phyloP scores from a whole-genome alignment of 2,329 filamentous ascomycete genomes.

The Monosporascus sp. region DNA sequence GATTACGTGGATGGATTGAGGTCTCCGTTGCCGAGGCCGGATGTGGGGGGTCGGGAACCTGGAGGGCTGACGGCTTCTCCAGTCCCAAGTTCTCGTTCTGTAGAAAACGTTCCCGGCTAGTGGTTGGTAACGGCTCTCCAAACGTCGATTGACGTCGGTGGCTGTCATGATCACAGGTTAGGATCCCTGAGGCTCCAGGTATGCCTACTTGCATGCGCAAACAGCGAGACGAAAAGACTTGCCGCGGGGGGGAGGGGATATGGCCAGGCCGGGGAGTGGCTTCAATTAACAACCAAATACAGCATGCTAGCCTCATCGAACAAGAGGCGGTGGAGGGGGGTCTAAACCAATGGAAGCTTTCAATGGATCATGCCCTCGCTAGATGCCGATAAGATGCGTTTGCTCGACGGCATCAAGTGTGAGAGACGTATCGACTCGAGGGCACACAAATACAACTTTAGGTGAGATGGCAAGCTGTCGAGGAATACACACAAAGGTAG shows the following conservation, averaged over 20 bases:
- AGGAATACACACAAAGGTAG: neutral
- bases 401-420: neutral
- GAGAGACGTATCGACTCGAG: neutral
- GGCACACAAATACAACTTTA: too few species aligned
- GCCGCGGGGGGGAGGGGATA: neutral
- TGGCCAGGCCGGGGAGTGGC: neutral
- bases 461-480: neutral
- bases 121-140: conserved; percentile 6
- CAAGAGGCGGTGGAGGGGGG: neutral
- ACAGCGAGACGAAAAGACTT: neutral
- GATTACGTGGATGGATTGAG: conserved; percentile 49
- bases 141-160: conserved; percentile 12
- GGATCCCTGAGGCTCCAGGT: conserved; percentile 3
- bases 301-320: neutral
- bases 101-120: conserved; percentile 24
- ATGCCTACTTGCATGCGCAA: neutral
- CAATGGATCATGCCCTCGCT: neutral
- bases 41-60: conserved; percentile 37
- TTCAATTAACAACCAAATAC: neutral
- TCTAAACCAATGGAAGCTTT: neutral
- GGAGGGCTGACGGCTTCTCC: conserved; percentile 15
- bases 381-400: neutral
- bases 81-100: conserved; percentile 19
- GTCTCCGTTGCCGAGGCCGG: conserved; percentile 43
- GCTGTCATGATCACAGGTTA: conserved; percentile 26